Conservation (phyloP, 2,329 filamentous ascomycete species). For the Ceratocystis alfenasii region DNA sequence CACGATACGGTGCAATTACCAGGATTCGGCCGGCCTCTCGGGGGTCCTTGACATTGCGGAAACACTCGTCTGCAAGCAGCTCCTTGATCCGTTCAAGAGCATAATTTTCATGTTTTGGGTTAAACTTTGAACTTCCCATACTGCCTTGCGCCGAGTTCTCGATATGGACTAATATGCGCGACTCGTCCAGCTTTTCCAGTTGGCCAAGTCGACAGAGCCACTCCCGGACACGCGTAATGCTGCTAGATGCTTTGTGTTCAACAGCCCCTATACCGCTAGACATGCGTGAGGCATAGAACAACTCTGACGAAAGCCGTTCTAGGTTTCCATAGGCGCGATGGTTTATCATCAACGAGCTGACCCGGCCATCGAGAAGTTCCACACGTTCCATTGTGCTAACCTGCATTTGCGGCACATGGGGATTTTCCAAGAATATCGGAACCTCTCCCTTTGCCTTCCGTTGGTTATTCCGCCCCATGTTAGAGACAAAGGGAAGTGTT, state of each 20-base stretch:
- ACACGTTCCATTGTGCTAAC: constrained; percentile 34
- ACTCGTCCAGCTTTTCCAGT: constrained; percentile 26
- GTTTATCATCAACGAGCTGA: constrained; percentile 30
- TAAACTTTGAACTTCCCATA: constrained; percentile 32
- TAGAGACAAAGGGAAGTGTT: constrained; percentile 34
- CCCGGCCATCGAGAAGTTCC: constrained; percentile 28
- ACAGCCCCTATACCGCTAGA: constrained; percentile 24
- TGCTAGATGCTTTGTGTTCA: constrained; percentile 24
- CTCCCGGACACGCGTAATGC: constrained; percentile 26
- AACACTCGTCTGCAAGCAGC: constrained; percentile 29
- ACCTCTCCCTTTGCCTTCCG: neutral
- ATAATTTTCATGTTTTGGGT: constrained; percentile 32
- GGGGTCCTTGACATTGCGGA: constrained; percentile 27
- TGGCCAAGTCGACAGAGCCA: constrained; percentile 28
- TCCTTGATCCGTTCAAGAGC: constrained; percentile 28
- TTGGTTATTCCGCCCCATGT: constrained; percentile 11
- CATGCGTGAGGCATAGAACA: constrained; percentile 35
- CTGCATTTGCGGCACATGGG: constrained; percentile 28
- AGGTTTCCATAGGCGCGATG: constrained; percentile 32
- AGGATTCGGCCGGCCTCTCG: constrained; percentile 31
- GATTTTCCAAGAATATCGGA: constrained; percentile 27
- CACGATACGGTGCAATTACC: constrained; percentile 36
- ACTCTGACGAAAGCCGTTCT: constrained; percentile 32
- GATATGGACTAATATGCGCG: constrained; percentile 31
- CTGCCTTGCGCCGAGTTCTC: constrained; percentile 26